Conservation (phyloP, 495 filamentous ascomycete genomes). For the Immersiella caudata region DNA sequence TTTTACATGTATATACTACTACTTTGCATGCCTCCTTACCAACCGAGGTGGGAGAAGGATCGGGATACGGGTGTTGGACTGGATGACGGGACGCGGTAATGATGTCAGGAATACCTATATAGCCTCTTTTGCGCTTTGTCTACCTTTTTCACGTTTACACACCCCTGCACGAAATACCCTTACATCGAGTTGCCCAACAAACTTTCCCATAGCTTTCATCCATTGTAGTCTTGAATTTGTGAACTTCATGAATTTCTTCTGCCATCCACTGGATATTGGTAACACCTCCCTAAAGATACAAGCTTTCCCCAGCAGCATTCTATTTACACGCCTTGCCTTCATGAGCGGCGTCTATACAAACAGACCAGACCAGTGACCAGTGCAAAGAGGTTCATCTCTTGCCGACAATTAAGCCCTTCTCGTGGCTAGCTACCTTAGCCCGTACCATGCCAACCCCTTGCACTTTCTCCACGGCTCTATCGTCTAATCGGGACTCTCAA, state of each 20-base stretch:
- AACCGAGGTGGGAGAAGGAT: neutral
- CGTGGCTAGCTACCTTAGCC: neutral
- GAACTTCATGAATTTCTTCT: neutral
- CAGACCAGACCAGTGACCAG: neutral
- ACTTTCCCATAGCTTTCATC: too few relatives aligned
- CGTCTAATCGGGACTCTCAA: neutral
- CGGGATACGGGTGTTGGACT: neutral
- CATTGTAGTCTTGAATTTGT: too few relatives aligned
- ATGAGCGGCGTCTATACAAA: neutral
- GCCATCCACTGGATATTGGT: neutral
- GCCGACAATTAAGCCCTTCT: neutral
- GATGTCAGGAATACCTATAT: neutral
- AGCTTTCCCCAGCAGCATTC: neutral
- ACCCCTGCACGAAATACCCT: neutral
- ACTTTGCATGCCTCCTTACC: neutral
- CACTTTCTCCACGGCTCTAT: neutral
- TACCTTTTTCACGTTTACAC: neutral
- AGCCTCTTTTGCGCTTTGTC: neutral
- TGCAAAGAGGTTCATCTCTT: neutral
- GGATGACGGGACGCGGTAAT: constrained; percentile 13
- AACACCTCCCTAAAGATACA: constrained; percentile 5
- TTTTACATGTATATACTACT: neutral
- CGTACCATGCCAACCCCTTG: neutral
- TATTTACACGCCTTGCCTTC: constrained; percentile 3
- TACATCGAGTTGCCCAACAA: neutral